Conservation (phyloP, 23 red algal genomes). For the Agarophyton chilense region DNA sequence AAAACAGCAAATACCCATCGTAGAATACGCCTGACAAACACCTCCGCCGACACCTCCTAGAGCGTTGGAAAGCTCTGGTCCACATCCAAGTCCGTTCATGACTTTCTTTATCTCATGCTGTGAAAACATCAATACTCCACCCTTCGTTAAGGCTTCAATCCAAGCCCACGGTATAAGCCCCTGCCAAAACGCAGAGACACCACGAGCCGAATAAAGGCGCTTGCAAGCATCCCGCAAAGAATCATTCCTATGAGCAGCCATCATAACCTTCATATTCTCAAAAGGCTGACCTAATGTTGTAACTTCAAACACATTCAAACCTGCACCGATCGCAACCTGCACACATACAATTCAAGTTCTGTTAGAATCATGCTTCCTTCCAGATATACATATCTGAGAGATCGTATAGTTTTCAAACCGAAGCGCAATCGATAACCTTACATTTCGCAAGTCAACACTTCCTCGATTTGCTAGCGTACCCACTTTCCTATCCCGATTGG, state of each 20-base stretch:
- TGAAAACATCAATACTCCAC: constrained; percentile 81
- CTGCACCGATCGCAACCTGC: constrained; percentile 81
- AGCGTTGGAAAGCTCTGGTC: constrained; percentile 48
- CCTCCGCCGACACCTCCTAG: constrained; percentile 85
- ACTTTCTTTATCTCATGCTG: constrained; percentile 73
- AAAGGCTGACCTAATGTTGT: constrained; percentile 90
- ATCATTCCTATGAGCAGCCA: constrained; percentile 85
- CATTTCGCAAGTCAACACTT: constrained; percentile 10
- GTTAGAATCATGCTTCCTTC: background rate
- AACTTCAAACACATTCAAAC: constrained; percentile 88
- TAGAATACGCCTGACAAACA: constrained; percentile 87
- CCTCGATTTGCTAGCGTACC: background rate
- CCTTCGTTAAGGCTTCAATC: constrained; percentile 90
- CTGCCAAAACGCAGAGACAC: constrained; percentile 73
- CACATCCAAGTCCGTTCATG: constrained; percentile 14
- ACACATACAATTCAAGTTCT: background rate
- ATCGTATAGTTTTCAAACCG: background rate
- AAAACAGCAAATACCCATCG: constrained; percentile 88
- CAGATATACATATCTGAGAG: background rate
- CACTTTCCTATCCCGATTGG: background rate
- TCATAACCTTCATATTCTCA: constrained; percentile 91
- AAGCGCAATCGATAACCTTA: background rate
- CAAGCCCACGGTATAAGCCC: constrained; percentile 94
- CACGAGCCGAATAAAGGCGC: constrained; percentile 72
- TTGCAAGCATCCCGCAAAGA: constrained; percentile 56